These are phyloP conservation scores for Flaveria bidentis DNA, from an alignment of 129 eudicot species.

Conservation along the genomic window DNA sequence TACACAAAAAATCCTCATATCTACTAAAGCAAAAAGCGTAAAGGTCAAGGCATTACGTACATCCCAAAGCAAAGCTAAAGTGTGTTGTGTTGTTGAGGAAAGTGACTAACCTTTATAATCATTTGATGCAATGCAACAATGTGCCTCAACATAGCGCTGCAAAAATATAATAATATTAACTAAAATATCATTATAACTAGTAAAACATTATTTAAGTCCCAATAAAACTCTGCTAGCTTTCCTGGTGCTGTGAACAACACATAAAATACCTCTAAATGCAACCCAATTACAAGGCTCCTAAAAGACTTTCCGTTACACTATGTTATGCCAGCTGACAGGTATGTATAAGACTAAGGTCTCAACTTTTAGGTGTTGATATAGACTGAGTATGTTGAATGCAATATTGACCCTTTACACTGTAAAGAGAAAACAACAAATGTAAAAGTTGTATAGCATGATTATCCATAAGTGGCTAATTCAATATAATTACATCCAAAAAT, in stretches of 20 bases:
- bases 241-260: not conserved
- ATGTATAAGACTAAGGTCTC: not conserved
- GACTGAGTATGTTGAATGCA: not conserved
- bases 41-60: not conserved
- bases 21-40: conserved; percentile 16
- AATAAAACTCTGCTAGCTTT: not conserved
- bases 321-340: not conserved
- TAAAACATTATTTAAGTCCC: not conserved
- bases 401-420: not conserved
- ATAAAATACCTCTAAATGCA: not conserved
- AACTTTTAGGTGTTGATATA: not conserved
- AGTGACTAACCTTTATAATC: conserved; percentile 81
- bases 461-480: not conserved
- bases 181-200: not conserved
- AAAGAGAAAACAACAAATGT: not conserved
- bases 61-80: conserved; percentile 24
- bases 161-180: conserved; percentile 10
- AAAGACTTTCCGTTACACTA: not conserved
- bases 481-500: not conserved
- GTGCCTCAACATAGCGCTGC: conserved; percentile 98
- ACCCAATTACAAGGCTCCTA: not conserved
- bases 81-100: conserved; percentile 5
- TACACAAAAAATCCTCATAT: not conserved
- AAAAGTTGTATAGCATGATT: conserved; percentile 6
- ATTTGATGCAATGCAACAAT: conserved; percentile 89